A percentile compares a stretch with the other conserved stretches of the same genome.
phyloP scores from a whole-genome alignment of 202 grass and related monocot species.

The Panicum virgatum region DNA sequence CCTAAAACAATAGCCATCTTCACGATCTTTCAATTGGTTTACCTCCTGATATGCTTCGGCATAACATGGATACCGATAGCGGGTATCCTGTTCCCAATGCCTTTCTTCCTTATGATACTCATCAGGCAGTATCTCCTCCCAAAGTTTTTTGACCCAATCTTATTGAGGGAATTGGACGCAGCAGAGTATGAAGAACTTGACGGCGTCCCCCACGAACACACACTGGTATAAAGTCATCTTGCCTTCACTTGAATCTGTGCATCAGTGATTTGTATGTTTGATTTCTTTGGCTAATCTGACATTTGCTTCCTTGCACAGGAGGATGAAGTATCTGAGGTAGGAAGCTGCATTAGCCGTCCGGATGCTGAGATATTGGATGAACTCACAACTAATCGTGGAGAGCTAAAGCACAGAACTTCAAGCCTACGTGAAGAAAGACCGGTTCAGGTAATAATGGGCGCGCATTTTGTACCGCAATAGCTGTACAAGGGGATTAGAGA shows the following conservation, averaged over 20 bases:
- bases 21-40: constrained; percentile 81
- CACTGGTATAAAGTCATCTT: constrained; percentile 44
- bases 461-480: neutral
- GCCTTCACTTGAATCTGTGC: neutral
- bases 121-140: constrained; percentile 82
- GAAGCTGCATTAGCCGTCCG: constrained; percentile 33
- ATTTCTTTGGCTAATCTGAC: neutral
- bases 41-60: constrained; percentile 84
- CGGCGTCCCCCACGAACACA: constrained; percentile 35
- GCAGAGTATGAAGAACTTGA: constrained; percentile 91
- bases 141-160: constrained; percentile 64
- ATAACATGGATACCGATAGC: constrained; percentile 94
- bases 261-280: neutral
- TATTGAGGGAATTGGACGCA: constrained; percentile 77
- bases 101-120: constrained; percentile 86
- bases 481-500: neutral
- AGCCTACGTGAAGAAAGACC: constrained; percentile 56
- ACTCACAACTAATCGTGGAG: constrained; percentile 80
- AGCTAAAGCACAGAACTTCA: constrained; percentile 64
- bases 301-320: constrained; percentile 42
- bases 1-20: constrained; percentile 56
- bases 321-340: constrained; percentile 37
- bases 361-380: constrained; percentile 89
- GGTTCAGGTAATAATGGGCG: constrained; percentile 59
- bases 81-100: constrained; percentile 80